phyloP scores from a whole-genome alignment of 371 early-diverging fungal species.

The Rhizopus arrhizus region DNA sequence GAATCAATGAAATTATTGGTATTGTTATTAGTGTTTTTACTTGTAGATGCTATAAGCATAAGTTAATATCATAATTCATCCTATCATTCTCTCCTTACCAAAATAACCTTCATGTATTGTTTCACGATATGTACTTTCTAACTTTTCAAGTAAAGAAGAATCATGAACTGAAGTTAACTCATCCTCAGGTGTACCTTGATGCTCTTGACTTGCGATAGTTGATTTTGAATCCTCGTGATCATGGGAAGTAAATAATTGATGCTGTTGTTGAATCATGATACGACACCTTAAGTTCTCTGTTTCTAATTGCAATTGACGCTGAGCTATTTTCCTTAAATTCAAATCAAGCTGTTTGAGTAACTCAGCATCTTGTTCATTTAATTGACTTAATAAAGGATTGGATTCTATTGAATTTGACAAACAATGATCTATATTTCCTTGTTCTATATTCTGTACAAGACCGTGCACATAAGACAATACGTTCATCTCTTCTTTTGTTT shows the following conservation, averaged over 20 bases:
- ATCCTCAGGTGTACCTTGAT: neutral
- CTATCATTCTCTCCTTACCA: conserved; percentile 21
- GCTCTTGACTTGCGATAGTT: neutral
- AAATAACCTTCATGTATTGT: conserved; percentile 25
- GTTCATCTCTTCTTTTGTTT: conserved; percentile 20
- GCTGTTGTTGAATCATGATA: conserved; percentile 25
- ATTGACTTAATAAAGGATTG: neutral
- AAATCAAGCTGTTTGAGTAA: conserved; percentile 24
- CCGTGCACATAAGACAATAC: conserved; percentile 11
- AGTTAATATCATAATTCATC: neutral
- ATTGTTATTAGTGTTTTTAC: neutral
- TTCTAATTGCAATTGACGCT: conserved; percentile 37
- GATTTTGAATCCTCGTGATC: conserved; percentile 2
- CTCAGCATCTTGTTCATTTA: conserved; percentile 18
- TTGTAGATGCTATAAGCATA: neutral
- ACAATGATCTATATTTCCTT: conserved; percentile 19
- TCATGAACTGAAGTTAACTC: neutral
- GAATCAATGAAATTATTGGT: neutral
- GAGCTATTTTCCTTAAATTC: conserved; percentile 35
- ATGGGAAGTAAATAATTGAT: conserved; percentile 28
- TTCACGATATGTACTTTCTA: neutral
- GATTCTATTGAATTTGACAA: conserved; percentile 5
- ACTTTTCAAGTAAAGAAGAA: neutral
- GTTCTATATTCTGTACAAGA: conserved; percentile 23
- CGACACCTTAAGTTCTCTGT: conserved; percentile 37